Percentiles rank a stretch among this genome's conserved stretches.
phyloP scores from a whole-genome alignment of 345 rosid genomes.

The Ricinus communis region DNA sequence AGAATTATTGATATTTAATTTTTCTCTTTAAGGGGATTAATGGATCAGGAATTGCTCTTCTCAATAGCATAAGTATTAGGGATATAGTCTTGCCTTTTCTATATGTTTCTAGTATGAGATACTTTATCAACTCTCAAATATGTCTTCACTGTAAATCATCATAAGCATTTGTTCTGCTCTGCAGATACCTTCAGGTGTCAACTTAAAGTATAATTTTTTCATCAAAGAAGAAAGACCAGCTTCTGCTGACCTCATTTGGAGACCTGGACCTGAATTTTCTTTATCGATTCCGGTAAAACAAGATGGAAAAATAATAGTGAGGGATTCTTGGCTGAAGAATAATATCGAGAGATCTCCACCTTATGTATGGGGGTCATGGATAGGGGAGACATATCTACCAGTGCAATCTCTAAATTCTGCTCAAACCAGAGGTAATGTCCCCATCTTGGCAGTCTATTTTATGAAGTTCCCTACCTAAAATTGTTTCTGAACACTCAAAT shows the following conservation, averaged over 20 bases:
- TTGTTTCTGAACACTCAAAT: constrained; percentile 85
- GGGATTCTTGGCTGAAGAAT: constrained; percentile 80
- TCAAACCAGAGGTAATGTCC: constrained; percentile 61
- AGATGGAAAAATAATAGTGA: constrained; percentile 51
- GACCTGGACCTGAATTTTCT: constrained; percentile 85
- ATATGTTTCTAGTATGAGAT: neutral
- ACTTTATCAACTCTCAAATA: neutral
- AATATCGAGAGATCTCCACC: constrained; percentile 35
- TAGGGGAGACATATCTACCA: constrained; percentile 51
- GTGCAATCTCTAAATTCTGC: constrained; percentile 30
- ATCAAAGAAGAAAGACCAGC: constrained; percentile 45
- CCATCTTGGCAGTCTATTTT: constrained; percentile 21
- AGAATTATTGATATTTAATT: neutral
- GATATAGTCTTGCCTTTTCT: neutral
- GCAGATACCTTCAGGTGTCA: constrained; percentile 73
- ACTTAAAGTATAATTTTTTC: constrained; percentile 83
- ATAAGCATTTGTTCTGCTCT: constrained; percentile 27
- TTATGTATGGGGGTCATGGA: constrained; percentile 77
- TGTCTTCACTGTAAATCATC: neutral
- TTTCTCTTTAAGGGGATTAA: neutral
- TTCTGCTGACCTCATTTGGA: constrained; percentile 63
- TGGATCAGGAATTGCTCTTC: neutral
- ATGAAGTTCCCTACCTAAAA: constrained; percentile 30
- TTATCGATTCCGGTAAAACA: constrained; percentile 53
- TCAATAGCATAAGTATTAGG: neutral